A percentile compares a stretch with the other conserved stretches of the same genome.
Evolutionary conservation across 2,329 filamentous ascomycete species (phyloP).

Genomic region (Fusarium miscanthi): DNA sequence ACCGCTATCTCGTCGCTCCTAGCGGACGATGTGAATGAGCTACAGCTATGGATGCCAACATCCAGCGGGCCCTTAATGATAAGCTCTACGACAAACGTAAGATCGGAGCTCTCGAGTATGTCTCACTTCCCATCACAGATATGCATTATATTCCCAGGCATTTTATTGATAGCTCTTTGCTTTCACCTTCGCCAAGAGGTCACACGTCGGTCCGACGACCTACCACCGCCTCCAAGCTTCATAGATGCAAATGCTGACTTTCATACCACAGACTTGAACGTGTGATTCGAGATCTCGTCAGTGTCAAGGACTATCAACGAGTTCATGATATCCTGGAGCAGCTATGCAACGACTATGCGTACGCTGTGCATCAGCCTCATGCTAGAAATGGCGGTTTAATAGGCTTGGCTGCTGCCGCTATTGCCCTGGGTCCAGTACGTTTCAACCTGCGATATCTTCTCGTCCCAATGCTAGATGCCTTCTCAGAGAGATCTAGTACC

Average conservation of each 20-base stretch:
- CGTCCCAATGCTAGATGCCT: background rate
- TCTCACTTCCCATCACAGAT: conserved; percentile 37
- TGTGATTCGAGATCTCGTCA: conserved; percentile 85
- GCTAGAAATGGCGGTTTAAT: conserved; percentile 96
- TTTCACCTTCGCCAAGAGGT: background rate
- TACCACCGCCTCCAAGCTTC: background rate
- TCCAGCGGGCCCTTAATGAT: conserved; percentile 93
- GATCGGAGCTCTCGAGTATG: conserved; percentile 93
- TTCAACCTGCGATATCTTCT: background rate
- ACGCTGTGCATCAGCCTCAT: conserved; percentile 96
- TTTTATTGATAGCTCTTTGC: background rate
- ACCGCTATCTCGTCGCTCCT: conserved; percentile 19
- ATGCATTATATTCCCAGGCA: background rate
- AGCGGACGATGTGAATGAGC: conserved; percentile 40
- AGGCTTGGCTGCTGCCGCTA: conserved; percentile 92
- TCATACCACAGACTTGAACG: conserved; percentile 77
- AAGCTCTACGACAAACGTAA: conserved; percentile 99
- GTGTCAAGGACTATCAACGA: conserved; percentile 78
- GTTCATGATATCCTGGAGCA: conserved; percentile 93
- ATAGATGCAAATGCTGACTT: conserved; percentile 15
- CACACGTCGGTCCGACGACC: conserved; percentile 2
- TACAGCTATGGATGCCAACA: conserved; percentile 81
- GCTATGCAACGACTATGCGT: conserved; percentile 97
- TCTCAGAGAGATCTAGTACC: background rate
- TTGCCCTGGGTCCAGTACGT: conserved; percentile 90